Evolutionary conservation across 2,329 filamentous ascomycete species (phyloP), one percentile per base, ranked within the genome.

Genomic region (Beauveria sp.): DNA sequence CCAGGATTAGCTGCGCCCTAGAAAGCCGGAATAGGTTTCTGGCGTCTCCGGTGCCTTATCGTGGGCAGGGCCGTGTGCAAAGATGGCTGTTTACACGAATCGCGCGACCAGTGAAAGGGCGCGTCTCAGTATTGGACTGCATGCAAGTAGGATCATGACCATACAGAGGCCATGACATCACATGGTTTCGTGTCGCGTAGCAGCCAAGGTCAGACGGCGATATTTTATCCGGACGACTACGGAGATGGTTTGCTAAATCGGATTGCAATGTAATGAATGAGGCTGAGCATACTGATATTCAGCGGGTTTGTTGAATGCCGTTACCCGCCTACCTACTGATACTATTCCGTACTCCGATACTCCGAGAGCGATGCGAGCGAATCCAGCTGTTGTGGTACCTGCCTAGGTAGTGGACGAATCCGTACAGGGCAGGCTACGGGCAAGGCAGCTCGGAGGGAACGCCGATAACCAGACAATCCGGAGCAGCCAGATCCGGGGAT

Each of bases 261-360:
- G 34, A 14, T 38, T 14, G 5, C 34, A 38, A 38, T 38, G 42
- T n/a, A 20, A 43, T n/a, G 7, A 43, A 43, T 26, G 31, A 40
- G 22, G 51, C 51, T 54, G 34, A 14, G 34, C 12, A 38, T 14
- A 38, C 34, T 38, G 34, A 38, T 16, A 38, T 16, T 38, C 12
- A 4, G 34, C 14, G 12, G 12, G 12, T 38, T 38, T 38, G 34
- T 38, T 38, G 34, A 38, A 38, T 8, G 12, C 34, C 16, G 16
- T 38, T 16, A 38, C 34, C 14, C 14, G 34, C 6, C 34, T 38
- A 38, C 34, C 34, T 38, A 38, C 34, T 16, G 12, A 38, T 38
- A 59, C 55, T 59, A 58, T 46, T 31, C 55, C 46, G 46, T 34
- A 52, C 57, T 42, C 56, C 56, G 56, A 51, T 42, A 38, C 28